These are phyloP conservation scores for Periconia sp. DNA, from an alignment of 2,329 filamentous ascomycete species.

Conservation along the genomic window DNA sequence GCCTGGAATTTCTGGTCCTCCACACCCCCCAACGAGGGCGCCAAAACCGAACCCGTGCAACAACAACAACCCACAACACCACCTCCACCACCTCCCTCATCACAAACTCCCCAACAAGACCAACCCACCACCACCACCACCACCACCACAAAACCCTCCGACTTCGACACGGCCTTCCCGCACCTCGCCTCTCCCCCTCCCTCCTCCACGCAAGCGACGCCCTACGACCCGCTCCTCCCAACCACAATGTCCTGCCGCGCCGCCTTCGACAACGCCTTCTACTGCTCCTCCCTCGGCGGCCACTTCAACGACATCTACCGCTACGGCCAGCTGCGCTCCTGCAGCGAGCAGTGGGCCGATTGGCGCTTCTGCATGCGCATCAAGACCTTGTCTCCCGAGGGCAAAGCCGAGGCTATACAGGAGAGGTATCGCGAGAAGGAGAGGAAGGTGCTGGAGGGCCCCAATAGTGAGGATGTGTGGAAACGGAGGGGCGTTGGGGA, in stretches of 20 bases:
- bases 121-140: constrained; percentile 15
- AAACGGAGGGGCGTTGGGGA: constrained; percentile 60
- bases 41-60: background rate
- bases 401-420: constrained; percentile 60
- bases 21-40: background rate
- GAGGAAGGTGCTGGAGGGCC: constrained; percentile 65
- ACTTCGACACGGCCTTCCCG: constrained; percentile 57
- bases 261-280: constrained; percentile 90
- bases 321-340: constrained; percentile 73
- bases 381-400: constrained; percentile 58
- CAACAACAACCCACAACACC: constrained; percentile 18
- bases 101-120: constrained; percentile 17
- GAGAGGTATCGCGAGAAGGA: constrained; percentile 70
- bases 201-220: constrained; percentile 13
- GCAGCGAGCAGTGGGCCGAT: constrained; percentile 84
- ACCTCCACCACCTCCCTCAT: constrained; percentile 17
- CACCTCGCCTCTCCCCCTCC: constrained; percentile 44
- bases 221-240: constrained; percentile 57
- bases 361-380: constrained; percentile 98
- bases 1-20: background rate
- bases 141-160: constrained; percentile 42
- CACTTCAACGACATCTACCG: constrained; percentile 93
- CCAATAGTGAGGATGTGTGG: constrained; percentile 92
- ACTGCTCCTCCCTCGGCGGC: constrained; percentile 87
- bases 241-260: constrained; percentile 84